A percentile compares a stretch with the other conserved stretches of the same genome.
Conservation (phyloP, 75 land plant genomes). For the Pinus taeda region DNA sequence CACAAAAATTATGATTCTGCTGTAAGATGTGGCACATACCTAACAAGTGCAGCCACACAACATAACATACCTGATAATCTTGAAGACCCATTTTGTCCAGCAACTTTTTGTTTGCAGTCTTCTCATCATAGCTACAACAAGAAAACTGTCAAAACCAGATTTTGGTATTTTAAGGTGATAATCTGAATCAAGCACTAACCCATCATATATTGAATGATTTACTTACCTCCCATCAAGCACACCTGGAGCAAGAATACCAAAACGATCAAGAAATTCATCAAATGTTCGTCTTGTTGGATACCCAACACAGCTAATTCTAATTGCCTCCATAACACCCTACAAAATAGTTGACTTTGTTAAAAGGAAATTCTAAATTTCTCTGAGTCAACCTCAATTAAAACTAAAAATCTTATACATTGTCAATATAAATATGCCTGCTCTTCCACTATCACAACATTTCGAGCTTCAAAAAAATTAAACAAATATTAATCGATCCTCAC, state of each 20-base stretch:
- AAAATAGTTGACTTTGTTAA: neutral
- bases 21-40: too few species aligned
- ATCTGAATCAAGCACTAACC: neutral
- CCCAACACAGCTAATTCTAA: slow-evolving; percentile 97
- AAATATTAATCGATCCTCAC: slow-evolving; percentile 33
- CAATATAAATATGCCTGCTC: neutral
- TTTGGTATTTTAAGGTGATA: neutral
- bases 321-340: slow-evolving; percentile 98
- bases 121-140: slow-evolving; percentile 76
- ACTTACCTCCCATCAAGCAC: slow-evolving; percentile 71
- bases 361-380: neutral
- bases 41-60: neutral
- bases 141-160: neutral
- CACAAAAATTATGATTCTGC: too few species aligned
- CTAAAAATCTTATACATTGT: neutral
- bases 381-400: neutral
- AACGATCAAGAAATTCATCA: slow-evolving; percentile 88
- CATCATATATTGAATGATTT: neutral
- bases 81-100: slow-evolving; percentile 66
- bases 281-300: slow-evolving; percentile 90
- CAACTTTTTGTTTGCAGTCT: slow-evolving; percentile 61
- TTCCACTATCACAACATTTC: neutral
- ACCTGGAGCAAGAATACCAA: slow-evolving; percentile 91
- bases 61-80: slow-evolving; percentile 81
- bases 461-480: neutral